phyloP scores from a whole-genome alignment of 176 grass and related monocot genomes.

The Paspalum vaginatum region DNA sequence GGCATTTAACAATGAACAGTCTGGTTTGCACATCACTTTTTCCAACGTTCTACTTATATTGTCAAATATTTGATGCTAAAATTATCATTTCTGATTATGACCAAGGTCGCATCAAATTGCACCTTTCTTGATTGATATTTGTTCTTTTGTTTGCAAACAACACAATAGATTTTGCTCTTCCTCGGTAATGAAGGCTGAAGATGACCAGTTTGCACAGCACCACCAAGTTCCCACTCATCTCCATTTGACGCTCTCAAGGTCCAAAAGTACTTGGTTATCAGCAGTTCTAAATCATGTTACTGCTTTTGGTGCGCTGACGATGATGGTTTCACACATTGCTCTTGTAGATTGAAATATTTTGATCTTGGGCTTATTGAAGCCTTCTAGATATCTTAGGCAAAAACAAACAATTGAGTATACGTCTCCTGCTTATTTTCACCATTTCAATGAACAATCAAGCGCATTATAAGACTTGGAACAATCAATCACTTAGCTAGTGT shows the following conservation, averaged over 20 bases:
- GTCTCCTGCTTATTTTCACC: background rate
- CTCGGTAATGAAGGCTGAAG: conserved; percentile 52
- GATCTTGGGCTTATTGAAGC: background rate
- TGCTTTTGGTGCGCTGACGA: background rate
- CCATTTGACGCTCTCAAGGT: background rate
- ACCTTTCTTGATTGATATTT: conserved; percentile 28
- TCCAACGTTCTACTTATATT: background rate
- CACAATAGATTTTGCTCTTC: conserved; percentile 57
- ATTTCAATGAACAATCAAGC: background rate
- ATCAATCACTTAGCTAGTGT: too few species aligned
- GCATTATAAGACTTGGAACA: background rate
- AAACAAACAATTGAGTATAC: background rate
- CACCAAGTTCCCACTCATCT: background rate
- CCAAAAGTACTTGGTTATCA: background rate
- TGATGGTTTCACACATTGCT: too few species aligned
- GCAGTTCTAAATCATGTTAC: background rate
- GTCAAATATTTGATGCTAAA: background rate
- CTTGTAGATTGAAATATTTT: conserved; percentile 7
- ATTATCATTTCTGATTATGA: background rate
- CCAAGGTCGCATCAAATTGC: background rate
- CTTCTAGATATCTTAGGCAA: background rate
- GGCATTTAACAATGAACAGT: background rate
- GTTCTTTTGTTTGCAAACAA: conserved; percentile 29
- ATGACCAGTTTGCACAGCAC: background rate
- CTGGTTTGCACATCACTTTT: background rate